phyloP scores from a whole-genome alignment of 192 early-diverging fungal species.

The Gonapodya prolifera region DNA sequence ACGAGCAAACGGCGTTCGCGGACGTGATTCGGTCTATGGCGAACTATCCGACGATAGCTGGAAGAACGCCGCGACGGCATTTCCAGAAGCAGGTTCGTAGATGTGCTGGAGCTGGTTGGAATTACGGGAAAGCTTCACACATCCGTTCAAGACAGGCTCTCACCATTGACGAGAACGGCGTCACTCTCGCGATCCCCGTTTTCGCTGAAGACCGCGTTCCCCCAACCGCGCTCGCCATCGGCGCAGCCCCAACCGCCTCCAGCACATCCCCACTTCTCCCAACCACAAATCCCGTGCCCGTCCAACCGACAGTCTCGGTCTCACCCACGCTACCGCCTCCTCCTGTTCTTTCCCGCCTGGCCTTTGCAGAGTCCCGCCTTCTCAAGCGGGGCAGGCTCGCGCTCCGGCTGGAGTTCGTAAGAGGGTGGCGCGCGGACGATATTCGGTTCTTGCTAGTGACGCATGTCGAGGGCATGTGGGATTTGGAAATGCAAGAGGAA shows the following conservation, averaged over 20 bases:
- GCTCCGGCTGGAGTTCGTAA: constrained; percentile 1
- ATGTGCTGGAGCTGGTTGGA: not conserved
- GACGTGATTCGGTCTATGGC: not conserved
- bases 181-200: constrained; percentile 1
- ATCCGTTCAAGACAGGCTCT: not conserved
- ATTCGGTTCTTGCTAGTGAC: not conserved
- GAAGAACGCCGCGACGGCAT: not conserved
- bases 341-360: not conserved
- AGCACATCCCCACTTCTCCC: not conserved
- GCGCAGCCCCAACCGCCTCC: not conserved
- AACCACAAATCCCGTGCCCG: not conserved
- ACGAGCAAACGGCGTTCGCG: not conserved
- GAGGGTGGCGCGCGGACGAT: constrained; percentile 4
- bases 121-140: not conserved
- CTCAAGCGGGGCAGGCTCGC: constrained; percentile 1
- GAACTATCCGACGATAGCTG: not conserved
- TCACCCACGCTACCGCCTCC: not conserved
- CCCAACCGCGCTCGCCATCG: not conserved
- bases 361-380: not conserved
- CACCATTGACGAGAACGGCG: constrained; percentile 5
- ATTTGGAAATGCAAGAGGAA: not conserved
- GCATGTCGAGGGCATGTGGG: not conserved
- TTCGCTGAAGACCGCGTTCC: constrained; percentile 1
- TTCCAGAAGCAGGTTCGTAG: not conserved
- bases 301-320: not conserved